These are phyloP conservation scores for Aurantiochytrium sp. DNA, from an alignment of 108 stramenopile genomes.

Conservation along the genomic window DNA sequence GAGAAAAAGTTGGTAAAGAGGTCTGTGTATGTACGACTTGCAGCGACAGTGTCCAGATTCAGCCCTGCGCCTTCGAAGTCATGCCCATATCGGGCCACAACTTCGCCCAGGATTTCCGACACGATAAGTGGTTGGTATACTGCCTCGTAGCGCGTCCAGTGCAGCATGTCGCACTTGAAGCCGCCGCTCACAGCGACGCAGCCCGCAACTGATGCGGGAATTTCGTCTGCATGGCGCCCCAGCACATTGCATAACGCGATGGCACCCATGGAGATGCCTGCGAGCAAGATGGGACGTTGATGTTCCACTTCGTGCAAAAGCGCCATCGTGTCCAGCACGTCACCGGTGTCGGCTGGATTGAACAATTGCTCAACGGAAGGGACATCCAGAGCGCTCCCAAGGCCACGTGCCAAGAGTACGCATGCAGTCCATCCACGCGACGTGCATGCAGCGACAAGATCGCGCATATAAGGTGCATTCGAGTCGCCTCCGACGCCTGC, in stretches of 20 bases:
- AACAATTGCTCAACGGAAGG: neutral
- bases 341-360: neutral
- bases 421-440: neutral
- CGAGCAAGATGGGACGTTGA: neutral
- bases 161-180: constrained; percentile 1
- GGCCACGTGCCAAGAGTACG: neutral
- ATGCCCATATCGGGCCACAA: neutral
- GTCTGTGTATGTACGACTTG: neutral
- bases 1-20: neutral
- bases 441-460: neutral
- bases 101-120: neutral
- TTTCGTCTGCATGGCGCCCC: neutral
- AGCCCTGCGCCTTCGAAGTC: neutral
- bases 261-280: neutral
- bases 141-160: neutral
- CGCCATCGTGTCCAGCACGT: neutral
- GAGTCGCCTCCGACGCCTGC: constrained; percentile 12
- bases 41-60: neutral
- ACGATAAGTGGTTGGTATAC: neutral
- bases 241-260: neutral
- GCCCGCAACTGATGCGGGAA: neutral
- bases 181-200: neutral
- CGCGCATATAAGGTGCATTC: neutral
- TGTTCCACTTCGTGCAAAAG: neutral
- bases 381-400: neutral